Conservation (phyloP, 192 early-diverging fungal species). For the Phycomyces blakesleeanus region DNA sequence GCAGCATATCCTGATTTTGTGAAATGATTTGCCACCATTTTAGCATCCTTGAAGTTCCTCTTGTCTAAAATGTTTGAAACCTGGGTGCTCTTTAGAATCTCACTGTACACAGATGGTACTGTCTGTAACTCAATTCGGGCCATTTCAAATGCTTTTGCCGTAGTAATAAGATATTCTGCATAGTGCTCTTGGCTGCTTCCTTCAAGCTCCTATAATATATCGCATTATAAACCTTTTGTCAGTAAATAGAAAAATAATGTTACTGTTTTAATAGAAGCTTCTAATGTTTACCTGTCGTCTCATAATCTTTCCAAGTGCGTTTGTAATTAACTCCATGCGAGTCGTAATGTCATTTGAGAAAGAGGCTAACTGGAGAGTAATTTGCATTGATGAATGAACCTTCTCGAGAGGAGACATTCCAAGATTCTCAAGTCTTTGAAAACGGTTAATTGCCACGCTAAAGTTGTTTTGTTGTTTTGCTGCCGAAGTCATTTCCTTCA, state of each 20-base stretch:
- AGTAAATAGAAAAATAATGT: background rate
- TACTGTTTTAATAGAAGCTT: background rate
- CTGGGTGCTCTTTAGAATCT: background rate
- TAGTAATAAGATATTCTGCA: background rate
- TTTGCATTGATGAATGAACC: background rate
- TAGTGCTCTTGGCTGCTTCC: background rate
- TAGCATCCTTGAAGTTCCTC: background rate
- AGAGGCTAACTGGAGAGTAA: background rate
- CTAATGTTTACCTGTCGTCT: background rate
- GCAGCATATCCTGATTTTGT: background rate
- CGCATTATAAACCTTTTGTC: background rate
- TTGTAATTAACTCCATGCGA: background rate
- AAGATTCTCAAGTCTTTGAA: conserved; percentile 14
- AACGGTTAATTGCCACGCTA: conserved; percentile 49
- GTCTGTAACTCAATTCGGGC: conserved; percentile 1
- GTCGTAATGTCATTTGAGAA: background rate
- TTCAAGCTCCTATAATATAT: background rate
- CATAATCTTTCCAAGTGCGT: conserved; percentile 1
- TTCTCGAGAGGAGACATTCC: background rate
- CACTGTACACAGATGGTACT: background rate
- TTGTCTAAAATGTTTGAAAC: background rate
- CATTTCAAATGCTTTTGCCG: conserved; percentile 4
- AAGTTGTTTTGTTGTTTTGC: conserved; percentile 58
- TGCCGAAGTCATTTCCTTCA: conserved; percentile 48
- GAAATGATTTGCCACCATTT: conserved; percentile 1